phyloP scores from a whole-genome alignment of 2,329 filamentous ascomycete species.

The Epichloe sp. region DNA sequence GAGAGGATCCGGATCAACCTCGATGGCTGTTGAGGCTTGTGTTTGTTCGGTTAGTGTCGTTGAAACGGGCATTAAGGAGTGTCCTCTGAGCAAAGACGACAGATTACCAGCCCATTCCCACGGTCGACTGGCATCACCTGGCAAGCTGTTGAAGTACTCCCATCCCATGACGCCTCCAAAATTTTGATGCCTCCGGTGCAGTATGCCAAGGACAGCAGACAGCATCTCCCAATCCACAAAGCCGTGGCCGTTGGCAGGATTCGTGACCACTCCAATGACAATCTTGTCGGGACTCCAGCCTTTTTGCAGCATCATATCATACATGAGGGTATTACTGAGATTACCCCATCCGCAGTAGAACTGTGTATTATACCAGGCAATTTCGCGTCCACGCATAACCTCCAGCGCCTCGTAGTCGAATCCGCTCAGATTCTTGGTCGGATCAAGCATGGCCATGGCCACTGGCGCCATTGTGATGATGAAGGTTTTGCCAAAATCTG shows the following conservation, averaged over 20 bases:
- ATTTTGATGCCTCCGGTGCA: slow-evolving; percentile 39
- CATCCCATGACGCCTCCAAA: slow-evolving; percentile 90
- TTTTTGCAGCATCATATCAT: slow-evolving; percentile 35
- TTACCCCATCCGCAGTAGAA: slow-evolving; percentile 87
- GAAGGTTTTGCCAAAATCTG: slow-evolving; percentile 57
- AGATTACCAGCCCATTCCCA: slow-evolving; percentile 71
- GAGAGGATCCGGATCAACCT: slow-evolving; percentile 13
- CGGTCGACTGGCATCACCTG: slow-evolving; percentile 47
- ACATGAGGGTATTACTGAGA: slow-evolving; percentile 31
- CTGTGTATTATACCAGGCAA: slow-evolving; percentile 81
- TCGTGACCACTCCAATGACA: slow-evolving; percentile 71
- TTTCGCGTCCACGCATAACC: slow-evolving; percentile 46
- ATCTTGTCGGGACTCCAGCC: slow-evolving; percentile 65
- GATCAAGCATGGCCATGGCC: slow-evolving; percentile 52
- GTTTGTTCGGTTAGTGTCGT: not conserved
- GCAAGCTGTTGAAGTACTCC: slow-evolving; percentile 83
- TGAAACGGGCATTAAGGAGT: slow-evolving; percentile 10
- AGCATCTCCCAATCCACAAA: slow-evolving; percentile 37
- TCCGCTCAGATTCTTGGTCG: slow-evolving; percentile 54
- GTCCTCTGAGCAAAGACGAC: slow-evolving; percentile 30
- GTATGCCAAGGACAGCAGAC: slow-evolving; percentile 25
- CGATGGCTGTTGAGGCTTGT: not conserved
- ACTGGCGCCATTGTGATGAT: slow-evolving; percentile 74
- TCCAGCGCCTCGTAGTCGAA: slow-evolving; percentile 73
- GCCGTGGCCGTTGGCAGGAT: slow-evolving; percentile 55